phyloP scores from a whole-genome alignment of 2,329 filamentous ascomycete genomes.

The Colletotrichum tabaci region DNA sequence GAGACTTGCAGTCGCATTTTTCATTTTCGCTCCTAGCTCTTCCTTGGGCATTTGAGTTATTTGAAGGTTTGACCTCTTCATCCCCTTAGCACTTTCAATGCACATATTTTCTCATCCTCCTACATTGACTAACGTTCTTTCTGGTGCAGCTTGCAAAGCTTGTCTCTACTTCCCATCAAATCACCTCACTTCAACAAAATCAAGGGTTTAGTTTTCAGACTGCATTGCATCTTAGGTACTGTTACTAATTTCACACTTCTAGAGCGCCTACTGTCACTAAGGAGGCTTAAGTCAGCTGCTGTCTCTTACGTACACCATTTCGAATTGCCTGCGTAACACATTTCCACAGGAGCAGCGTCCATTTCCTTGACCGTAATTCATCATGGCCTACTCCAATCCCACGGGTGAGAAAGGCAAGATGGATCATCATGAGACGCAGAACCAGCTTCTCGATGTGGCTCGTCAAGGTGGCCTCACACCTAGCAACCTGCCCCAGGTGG shows the following conservation, averaged over 20 bases:
- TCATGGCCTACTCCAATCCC: constrained; percentile 18
- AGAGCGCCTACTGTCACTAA: not conserved
- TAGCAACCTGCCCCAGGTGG: constrained; percentile 13
- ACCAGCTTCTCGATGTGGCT: constrained; percentile 13
- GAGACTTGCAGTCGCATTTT: not conserved
- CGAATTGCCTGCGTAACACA: not conserved
- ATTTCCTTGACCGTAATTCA: not conserved
- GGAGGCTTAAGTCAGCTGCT: not conserved
- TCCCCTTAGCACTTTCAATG: not conserved
- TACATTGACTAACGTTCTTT: not conserved
- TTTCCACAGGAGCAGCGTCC: not conserved
- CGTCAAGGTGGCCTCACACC: constrained; percentile 5
- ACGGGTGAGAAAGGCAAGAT: constrained; percentile 8
- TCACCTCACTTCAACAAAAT: not conserved
- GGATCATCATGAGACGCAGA: constrained; percentile 15
- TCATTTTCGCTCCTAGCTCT: not conserved
- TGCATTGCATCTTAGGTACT: not conserved
- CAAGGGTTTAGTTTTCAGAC: not conserved
- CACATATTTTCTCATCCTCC: not conserved
- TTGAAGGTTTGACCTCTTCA: not conserved
- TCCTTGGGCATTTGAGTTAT: not conserved
- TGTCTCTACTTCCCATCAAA: not conserved
- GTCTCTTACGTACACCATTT: not conserved
- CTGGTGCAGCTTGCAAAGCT: not conserved
- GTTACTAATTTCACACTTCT: not conserved